Percentiles rank a stretch among this genome's conserved stretches.
Conservation (phyloP, 1,284 basidiomycete species). For the Bjerkandera adusta region DNA sequence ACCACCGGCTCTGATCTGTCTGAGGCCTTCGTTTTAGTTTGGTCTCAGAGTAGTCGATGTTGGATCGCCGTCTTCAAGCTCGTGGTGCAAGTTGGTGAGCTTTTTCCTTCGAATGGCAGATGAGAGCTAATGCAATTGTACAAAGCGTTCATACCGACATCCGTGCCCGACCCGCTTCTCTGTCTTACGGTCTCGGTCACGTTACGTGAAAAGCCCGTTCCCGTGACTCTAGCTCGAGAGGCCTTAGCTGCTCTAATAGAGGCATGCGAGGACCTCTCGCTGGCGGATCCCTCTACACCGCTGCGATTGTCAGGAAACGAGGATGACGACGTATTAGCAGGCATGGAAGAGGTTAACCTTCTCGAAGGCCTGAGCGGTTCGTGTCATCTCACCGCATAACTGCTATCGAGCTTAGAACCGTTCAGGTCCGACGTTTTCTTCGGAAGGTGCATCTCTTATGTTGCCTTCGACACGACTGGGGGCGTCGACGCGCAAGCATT, state of each 20-base stretch:
- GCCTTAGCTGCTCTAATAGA: conserved; percentile 46
- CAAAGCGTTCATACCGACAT: conserved; percentile 79
- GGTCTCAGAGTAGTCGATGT: conserved; percentile 50
- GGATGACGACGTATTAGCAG: conserved; percentile 38
- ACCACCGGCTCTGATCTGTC: conserved; percentile 6
- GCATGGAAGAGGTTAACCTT: conserved; percentile 79
- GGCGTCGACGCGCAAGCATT: conserved; percentile 53
- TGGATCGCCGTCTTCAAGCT: conserved; percentile 81
- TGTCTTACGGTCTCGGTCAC: conserved; percentile 81
- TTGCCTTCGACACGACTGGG: conserved; percentile 69
- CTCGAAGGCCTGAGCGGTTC: conserved; percentile 64
- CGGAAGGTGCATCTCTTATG: conserved; percentile 34
- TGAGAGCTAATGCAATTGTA: conserved; percentile 1
- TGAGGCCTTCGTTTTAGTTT: conserved; percentile 63
- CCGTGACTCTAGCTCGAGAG: conserved; percentile 49
- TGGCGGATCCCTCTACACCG: conserved; percentile 19
- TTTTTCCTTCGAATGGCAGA: not conserved
- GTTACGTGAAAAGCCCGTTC: conserved; percentile 67
- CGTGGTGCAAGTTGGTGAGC: conserved; percentile 68
- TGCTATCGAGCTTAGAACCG: not conserved
- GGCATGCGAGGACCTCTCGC: conserved; percentile 32
- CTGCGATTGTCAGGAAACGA: conserved; percentile 18
- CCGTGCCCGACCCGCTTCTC: conserved; percentile 69
- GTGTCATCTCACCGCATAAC: conserved; percentile 11
- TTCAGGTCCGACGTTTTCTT: conserved; percentile 47